These are phyloP conservation scores for Phascolomyces articulosus DNA, from an alignment of 371 early-diverging fungal species.

Conservation along the genomic window DNA sequence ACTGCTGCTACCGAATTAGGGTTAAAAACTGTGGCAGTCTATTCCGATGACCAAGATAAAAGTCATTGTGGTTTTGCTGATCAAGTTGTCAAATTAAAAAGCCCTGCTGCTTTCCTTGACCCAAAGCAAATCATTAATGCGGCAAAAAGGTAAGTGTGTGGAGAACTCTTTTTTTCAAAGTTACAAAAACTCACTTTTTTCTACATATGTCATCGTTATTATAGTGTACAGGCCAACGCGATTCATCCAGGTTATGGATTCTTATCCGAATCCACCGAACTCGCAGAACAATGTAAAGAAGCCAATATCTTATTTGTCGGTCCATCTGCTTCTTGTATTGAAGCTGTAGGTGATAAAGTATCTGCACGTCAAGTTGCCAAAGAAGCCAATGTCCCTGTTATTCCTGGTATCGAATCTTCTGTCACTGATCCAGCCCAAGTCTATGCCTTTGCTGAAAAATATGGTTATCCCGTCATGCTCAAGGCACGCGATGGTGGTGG, in stretches of 20 bases:
- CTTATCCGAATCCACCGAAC: conserved; percentile 75
- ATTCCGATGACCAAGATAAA: conserved; percentile 36
- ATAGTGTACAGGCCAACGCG: conserved; percentile 46
- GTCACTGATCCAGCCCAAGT: conserved; percentile 24
- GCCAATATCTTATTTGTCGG: conserved; percentile 75
- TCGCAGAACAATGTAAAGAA: conserved; percentile 66
- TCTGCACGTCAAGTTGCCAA: conserved; percentile 40
- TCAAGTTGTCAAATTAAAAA: conserved; percentile 25
- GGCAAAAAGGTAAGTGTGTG: conserved; percentile 29
- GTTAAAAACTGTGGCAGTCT: conserved; percentile 38
- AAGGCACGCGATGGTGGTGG: conserved; percentile 91
- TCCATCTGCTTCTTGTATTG: conserved; percentile 78
- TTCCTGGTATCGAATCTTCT: conserved; percentile 35
- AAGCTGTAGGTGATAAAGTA: conserved; percentile 92
- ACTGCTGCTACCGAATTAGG: conserved; percentile 42
- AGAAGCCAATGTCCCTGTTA: conserved; percentile 33
- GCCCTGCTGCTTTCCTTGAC: conserved; percentile 30
- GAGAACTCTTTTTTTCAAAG: background rate
- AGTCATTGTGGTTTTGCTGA: conserved; percentile 29
- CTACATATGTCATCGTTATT: background rate
- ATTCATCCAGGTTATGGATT: conserved; percentile 93
- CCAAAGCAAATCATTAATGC: conserved; percentile 31
- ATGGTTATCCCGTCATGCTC: conserved; percentile 84
- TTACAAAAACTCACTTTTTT: background rate
- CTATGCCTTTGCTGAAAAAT: conserved; percentile 23